Evolutionary conservation across 2,329 filamentous ascomycete species (phyloP).

Genomic region (Talaromyces funiculosus): DNA sequence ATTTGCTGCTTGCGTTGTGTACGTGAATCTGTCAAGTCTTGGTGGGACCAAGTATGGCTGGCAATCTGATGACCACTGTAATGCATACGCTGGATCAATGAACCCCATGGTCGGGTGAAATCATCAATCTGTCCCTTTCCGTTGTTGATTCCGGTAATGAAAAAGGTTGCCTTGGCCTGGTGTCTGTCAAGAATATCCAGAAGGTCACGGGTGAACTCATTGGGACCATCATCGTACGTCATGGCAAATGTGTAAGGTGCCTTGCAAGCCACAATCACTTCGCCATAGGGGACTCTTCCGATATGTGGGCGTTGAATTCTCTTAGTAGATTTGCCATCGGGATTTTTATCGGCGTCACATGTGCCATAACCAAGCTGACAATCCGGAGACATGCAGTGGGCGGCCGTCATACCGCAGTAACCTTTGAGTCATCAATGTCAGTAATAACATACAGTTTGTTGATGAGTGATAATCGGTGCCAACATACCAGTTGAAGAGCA

Average conservation of each 20-base stretch:
- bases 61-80: constrained; percentile 46
- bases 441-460: not conserved
- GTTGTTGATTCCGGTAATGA: constrained; percentile 51
- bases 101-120: constrained; percentile 34
- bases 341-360: constrained; percentile 33
- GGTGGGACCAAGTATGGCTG: constrained; percentile 50
- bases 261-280: constrained; percentile 34
- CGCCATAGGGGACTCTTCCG: constrained; percentile 34
- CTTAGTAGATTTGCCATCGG: constrained; percentile 31
- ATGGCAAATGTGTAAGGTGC: constrained; percentile 57
- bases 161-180: constrained; percentile 62
- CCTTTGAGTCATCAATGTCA: constrained; percentile 28
- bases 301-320: constrained; percentile 31
- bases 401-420: constrained; percentile 33
- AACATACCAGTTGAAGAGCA: constrained; percentile 35
- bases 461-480: not conserved
- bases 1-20: constrained; percentile 39
- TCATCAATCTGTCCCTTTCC: constrained; percentile 42
- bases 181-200: constrained; percentile 57
- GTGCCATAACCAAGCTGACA: constrained; percentile 36
- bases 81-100: constrained; percentile 38
- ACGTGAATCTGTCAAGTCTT: constrained; percentile 37
- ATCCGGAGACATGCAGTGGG: constrained; percentile 37
- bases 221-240: constrained; percentile 64
- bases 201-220: constrained; percentile 55